Conservation (phyloP, 2,329 filamentous ascomycete species). For the Botrytis hyacinthi region DNA sequence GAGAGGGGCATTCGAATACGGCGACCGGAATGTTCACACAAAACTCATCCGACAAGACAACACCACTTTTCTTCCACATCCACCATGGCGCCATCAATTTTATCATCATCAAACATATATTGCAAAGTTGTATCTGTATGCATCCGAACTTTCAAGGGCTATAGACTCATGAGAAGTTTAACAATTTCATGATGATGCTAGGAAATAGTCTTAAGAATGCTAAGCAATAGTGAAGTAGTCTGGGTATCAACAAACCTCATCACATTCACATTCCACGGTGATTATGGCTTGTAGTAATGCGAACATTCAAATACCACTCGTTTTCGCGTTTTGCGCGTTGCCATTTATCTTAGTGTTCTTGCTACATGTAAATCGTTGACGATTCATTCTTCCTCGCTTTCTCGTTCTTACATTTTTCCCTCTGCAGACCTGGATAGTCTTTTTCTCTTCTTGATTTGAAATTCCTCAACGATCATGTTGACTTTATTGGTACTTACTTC, state of each 20-base stretch:
- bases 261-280: constrained; percentile 15
- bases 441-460: not conserved
- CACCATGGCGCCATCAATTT: not conserved
- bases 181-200: not conserved
- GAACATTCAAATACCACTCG: not conserved
- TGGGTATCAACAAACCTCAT: constrained; percentile 1
- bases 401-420: not conserved
- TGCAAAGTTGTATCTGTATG: not conserved
- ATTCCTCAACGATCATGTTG: not conserved
- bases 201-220: not conserved
- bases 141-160: rapidly evolving
- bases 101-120: not conserved
- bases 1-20: not conserved
- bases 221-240: not conserved
- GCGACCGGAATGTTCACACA: not conserved
- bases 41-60: not conserved
- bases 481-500: not conserved
- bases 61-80: not conserved
- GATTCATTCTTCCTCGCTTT: constrained; percentile 5
- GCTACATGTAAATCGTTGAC: constrained; percentile 5
- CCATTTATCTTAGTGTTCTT: not conserved
- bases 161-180: not conserved
- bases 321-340: not conserved
- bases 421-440: constrained; percentile 10
- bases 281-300: not conserved